A percentile compares a stretch with the other conserved stretches of the same genome.
These are phyloP conservation scores for Backusella morwellensis DNA, from an alignment of 192 early-diverging fungal species.

Conservation along the genomic window DNA sequence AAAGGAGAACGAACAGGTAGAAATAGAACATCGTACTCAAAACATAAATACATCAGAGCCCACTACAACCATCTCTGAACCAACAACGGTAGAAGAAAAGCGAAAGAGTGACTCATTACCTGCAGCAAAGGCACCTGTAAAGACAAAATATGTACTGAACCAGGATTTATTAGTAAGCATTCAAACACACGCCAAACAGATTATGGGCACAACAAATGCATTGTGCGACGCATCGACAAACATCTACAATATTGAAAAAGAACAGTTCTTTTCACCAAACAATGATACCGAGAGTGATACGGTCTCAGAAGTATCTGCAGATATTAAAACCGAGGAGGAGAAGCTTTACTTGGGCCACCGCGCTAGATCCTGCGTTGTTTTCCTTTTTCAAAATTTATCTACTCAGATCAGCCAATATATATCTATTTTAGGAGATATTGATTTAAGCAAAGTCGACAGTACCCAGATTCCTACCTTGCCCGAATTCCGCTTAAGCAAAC, in stretches of 20 bases:
- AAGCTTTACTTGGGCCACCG: background rate
- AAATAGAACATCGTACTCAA: background rate
- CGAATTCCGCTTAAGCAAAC: constrained; percentile 26
- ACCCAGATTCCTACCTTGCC: constrained; percentile 16
- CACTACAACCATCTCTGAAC: background rate
- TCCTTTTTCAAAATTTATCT: constrained; percentile 19
- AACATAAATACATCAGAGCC: background rate
- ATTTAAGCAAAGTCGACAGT: constrained; percentile 8
- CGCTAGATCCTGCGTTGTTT: constrained; percentile 14
- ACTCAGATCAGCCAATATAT: constrained; percentile 29
- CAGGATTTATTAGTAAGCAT: constrained; percentile 28
- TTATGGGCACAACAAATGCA: constrained; percentile 26
- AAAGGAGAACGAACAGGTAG: background rate
- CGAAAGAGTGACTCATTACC: background rate
- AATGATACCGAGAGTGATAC: background rate
- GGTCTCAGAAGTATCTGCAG: background rate
- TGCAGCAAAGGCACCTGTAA: background rate
- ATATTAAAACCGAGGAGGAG: background rate
- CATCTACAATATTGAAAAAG: constrained; percentile 6
- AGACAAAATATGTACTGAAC: constrained; percentile 28
- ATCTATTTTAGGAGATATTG: constrained; percentile 25
- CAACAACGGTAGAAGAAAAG: background rate
- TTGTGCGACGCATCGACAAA: constrained; percentile 15
- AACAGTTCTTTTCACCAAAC: background rate
- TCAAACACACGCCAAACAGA: constrained; percentile 31